Conservation (phyloP, 805 yeast species). For the Saccharomyces paradoxus region DNA sequence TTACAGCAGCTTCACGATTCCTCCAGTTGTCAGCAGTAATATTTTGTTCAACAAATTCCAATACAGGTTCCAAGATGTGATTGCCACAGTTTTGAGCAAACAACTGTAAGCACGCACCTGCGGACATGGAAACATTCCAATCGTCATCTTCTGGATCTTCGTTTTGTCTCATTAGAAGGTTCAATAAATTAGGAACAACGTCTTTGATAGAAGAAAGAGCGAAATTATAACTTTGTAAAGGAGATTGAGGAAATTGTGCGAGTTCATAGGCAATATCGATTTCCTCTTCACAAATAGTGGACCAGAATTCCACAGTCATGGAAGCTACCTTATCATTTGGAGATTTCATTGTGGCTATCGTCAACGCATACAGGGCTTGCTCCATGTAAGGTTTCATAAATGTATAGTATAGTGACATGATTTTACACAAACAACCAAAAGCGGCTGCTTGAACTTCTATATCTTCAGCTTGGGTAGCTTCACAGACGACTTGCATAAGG, state of each 20-base stretch:
- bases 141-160: constrained; percentile 93
- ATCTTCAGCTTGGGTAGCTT: constrained; percentile 88
- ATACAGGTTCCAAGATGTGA: constrained; percentile 76
- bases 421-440: constrained; percentile 88
- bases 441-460: constrained; percentile 85
- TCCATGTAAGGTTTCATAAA: constrained; percentile 96
- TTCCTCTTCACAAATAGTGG: constrained; percentile 98
- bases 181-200: constrained; percentile 79
- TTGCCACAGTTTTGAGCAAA: constrained; percentile 88
- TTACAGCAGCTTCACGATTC: constrained; percentile 91
- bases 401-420: constrained; percentile 81
- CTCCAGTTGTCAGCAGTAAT: constrained; percentile 64
- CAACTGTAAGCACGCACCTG: constrained; percentile 91
- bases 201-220: constrained; percentile 77
- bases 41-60: constrained; percentile 74
- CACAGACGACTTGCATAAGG: constrained; percentile 98
- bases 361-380: constrained; percentile 83
- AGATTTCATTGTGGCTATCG: constrained; percentile 87
- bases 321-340: constrained; percentile 71
- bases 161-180: constrained; percentile 75
- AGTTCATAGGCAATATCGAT: constrained; percentile 65
- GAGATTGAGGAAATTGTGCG: constrained; percentile 50
- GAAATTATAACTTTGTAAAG: constrained; percentile 59
- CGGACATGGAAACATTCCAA: constrained; percentile 98
- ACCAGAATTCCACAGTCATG: constrained; percentile 99